phyloP scores from a whole-genome alignment of 441 rosid genomes.

The Populus trichocarpa region DNA sequence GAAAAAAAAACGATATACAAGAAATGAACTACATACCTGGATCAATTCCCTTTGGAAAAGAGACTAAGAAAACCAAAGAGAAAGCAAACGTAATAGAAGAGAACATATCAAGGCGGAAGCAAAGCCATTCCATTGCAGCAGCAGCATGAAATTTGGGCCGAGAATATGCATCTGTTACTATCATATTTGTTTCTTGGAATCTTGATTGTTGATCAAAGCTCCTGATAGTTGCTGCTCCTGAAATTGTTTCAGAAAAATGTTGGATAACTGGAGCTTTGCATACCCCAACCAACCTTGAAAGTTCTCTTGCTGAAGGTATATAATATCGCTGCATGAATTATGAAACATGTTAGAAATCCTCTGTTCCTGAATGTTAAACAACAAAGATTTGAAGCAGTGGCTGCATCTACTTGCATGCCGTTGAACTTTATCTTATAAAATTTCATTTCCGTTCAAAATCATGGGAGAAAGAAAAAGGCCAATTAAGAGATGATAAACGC shows the following conservation, averaged over 20 bases:
- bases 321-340: constrained; percentile 61
- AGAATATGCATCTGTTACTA: constrained; percentile 63
- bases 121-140: constrained; percentile 88
- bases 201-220: constrained; percentile 77
- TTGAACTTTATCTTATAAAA: background rate
- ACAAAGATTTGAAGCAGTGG: too few species aligned
- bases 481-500: background rate
- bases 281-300: constrained; percentile 71
- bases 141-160: constrained; percentile 67
- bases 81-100: constrained; percentile 67
- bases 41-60: constrained; percentile 67
- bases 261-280: constrained; percentile 84
- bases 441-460: background rate
- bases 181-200: constrained; percentile 59
- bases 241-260: constrained; percentile 81
- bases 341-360: background rate
- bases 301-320: constrained; percentile 78
- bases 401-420: background rate
- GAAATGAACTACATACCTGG: constrained; percentile 50
- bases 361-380: background rate
- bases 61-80: constrained; percentile 61
- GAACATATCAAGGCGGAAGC: constrained; percentile 74
- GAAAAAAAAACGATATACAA: background rate
- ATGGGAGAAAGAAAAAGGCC: background rate
- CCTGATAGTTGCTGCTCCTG: constrained; percentile 82